Conservation (phyloP, 257 asterid genomes). For the Verbascum thapsus region DNA sequence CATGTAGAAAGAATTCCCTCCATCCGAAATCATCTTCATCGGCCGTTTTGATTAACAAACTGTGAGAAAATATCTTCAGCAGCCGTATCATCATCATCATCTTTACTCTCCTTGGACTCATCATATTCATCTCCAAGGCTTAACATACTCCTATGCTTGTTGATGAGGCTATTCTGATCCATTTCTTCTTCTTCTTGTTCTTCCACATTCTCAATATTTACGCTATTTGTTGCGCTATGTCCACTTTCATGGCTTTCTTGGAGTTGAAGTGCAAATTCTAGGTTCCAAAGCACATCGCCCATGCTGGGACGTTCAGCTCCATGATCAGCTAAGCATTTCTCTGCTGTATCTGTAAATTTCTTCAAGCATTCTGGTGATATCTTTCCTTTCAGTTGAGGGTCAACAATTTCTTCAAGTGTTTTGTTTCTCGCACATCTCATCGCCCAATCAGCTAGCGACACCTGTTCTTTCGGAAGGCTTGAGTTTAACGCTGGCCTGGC, state of each 20-base stretch:
- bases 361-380: slow-evolving; percentile 59
- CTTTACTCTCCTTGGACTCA: slow-evolving; percentile 7
- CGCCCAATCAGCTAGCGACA: slow-evolving; percentile 82
- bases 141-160: slow-evolving; percentile 69
- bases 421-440: slow-evolving; percentile 63
- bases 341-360: slow-evolving; percentile 64
- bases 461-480: slow-evolving; percentile 79
- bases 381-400: slow-evolving; percentile 72
- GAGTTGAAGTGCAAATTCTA: slow-evolving; percentile 66
- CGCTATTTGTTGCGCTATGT: slow-evolving; percentile 10
- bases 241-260: slow-evolving; percentile 48
- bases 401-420: slow-evolving; percentile 56
- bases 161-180: slow-evolving; percentile 58
- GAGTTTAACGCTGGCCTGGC: slow-evolving; percentile 78
- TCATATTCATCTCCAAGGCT: slow-evolving; percentile 63
- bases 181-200: slow-evolving; percentile 32
- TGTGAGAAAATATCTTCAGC: slow-evolving; percentile 60
- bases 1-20: not conserved
- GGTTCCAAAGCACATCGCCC: slow-evolving; percentile 86
- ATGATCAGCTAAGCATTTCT: slow-evolving; percentile 77
- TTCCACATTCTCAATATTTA: slow-evolving; percentile 34
- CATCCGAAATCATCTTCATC: slow-evolving; percentile 34
- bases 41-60: slow-evolving; percentile 61
- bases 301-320: slow-evolving; percentile 71
- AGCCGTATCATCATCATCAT: slow-evolving; percentile 31